These are phyloP conservation scores for Benincasa hispida DNA, from an alignment of 306 rosid species.

Conservation along the genomic window DNA sequence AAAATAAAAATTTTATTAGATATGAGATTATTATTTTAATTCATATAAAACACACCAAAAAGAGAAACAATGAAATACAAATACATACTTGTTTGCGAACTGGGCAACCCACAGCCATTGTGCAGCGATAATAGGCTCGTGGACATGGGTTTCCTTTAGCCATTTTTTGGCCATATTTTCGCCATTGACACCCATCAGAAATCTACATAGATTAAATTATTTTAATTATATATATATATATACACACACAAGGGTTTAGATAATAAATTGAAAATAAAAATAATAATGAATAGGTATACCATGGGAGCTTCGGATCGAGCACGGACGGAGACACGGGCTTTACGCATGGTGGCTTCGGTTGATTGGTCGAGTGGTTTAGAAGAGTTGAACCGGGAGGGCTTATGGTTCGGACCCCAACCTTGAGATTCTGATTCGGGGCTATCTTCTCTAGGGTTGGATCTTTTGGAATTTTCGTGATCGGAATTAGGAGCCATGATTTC, in stretches of 20 bases:
- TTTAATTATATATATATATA: too few relatives aligned
- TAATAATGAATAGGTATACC: slow-evolving; percentile 12
- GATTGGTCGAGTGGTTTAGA: slow-evolving; percentile 37
- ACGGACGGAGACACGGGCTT: slow-evolving; percentile 94
- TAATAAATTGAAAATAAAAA: too few relatives aligned
- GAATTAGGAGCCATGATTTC: neutral
- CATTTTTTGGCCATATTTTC: slow-evolving; percentile 95
- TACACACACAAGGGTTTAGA: neutral
- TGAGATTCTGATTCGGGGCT: slow-evolving; percentile 66
- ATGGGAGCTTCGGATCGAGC: slow-evolving; percentile 95
- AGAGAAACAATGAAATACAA: neutral
- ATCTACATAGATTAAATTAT: slow-evolving; percentile 31
- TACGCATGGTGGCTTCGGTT: slow-evolving; percentile 83
- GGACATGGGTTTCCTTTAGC: slow-evolving; percentile 98
- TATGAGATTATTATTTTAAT: too few relatives aligned
- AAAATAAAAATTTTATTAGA: too few relatives aligned
- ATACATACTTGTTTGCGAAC: slow-evolving; percentile 88
- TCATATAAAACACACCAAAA: too few relatives aligned
- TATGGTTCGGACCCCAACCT: slow-evolving; percentile 48
- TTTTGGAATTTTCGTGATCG: slow-evolving; percentile 21
- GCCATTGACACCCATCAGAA: slow-evolving; percentile 97
- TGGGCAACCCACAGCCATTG: slow-evolving; percentile 95
- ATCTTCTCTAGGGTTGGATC: slow-evolving; percentile 39
- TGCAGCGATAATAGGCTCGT: slow-evolving; percentile 86
- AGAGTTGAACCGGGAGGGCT: slow-evolving; percentile 31